These are phyloP conservation scores for cucumber (Cucumis sativus) DNA, from an alignment of 306 rosid genomes.

Conservation along the genomic window Cucumber_9930_V3 NC_026658.2:22159001-22159500, in stretches of 20 bases:
- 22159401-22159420: conserved; percentile 55
- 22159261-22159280: conserved; percentile 65
- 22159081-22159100: conserved; percentile 67
- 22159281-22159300: conserved; percentile 70
- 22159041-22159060: conserved; percentile 77
- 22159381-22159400: conserved; percentile 3
- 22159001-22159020: conserved; percentile 75
- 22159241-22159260: conserved; percentile 67
- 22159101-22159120: conserved; percentile 50
- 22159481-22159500: conserved; percentile 31
- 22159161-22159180: conserved; percentile 64
- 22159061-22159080: conserved; percentile 76
- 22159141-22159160: conserved; percentile 84
- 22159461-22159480: conserved; percentile 45
- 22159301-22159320: conserved; percentile 75
- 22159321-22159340: conserved; percentile 45
- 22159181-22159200: conserved; percentile 41
- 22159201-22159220: conserved; percentile 9
- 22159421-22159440: conserved; percentile 62
- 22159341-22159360: conserved; percentile 74
- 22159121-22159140: conserved; percentile 93
- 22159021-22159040: conserved; percentile 95
- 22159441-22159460: conserved; percentile 56
- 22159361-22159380: conserved; percentile 20
- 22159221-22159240: conserved; percentile 37